phyloP scores from a whole-genome alignment of 495 filamentous ascomycete genomes.

The Aspergillus diversus region DNA sequence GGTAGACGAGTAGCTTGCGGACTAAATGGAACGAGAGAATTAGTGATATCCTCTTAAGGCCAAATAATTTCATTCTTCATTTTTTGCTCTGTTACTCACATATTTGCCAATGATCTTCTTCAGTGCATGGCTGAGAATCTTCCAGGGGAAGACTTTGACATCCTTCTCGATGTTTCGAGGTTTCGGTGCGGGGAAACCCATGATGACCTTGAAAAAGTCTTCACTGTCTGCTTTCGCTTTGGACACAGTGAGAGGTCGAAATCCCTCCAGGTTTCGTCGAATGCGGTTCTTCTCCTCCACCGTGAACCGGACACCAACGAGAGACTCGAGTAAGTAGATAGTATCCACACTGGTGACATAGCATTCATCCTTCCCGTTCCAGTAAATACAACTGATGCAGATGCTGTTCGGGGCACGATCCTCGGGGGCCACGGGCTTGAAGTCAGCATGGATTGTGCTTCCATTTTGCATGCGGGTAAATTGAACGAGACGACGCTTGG shows the following conservation, averaged over 20 bases:
- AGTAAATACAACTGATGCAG: slow-evolving; percentile 89
- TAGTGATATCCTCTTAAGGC: slow-evolving; percentile 18
- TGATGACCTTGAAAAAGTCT: slow-evolving; percentile 97
- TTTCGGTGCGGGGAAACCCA: slow-evolving; percentile 95
- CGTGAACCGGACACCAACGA: slow-evolving; percentile 81
- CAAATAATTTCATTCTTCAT: not conserved
- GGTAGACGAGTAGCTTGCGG: slow-evolving; percentile 56
- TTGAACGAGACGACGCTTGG: slow-evolving; percentile 78
- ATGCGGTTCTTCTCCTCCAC: slow-evolving; percentile 99
- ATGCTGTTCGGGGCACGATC: slow-evolving; percentile 72
- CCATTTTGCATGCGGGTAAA: slow-evolving; percentile 81
- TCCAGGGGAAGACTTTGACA: slow-evolving; percentile 97
- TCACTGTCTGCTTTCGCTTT: slow-evolving; percentile 91
- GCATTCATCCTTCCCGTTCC: slow-evolving; percentile 86
- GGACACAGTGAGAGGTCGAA: slow-evolving; percentile 85
- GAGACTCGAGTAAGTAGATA: slow-evolving; percentile 85
- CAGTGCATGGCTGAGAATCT: slow-evolving; percentile 74
- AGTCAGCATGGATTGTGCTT: slow-evolving; percentile 71
- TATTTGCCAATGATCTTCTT: slow-evolving; percentile 99
- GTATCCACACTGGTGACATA: slow-evolving; percentile 97
- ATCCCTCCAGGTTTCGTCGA: slow-evolving; percentile 90
- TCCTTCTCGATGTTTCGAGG: slow-evolving; percentile 98
- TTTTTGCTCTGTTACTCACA: slow-evolving; percentile 53
- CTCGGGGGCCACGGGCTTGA: slow-evolving; percentile 69
- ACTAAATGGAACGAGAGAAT: slow-evolving; percentile 33